Evolutionary conservation across 2,329 filamentous ascomycete species (phyloP), one percentile per base, ranked within the genome.

Genomic region (Aspergillus alliaceus): DNA sequence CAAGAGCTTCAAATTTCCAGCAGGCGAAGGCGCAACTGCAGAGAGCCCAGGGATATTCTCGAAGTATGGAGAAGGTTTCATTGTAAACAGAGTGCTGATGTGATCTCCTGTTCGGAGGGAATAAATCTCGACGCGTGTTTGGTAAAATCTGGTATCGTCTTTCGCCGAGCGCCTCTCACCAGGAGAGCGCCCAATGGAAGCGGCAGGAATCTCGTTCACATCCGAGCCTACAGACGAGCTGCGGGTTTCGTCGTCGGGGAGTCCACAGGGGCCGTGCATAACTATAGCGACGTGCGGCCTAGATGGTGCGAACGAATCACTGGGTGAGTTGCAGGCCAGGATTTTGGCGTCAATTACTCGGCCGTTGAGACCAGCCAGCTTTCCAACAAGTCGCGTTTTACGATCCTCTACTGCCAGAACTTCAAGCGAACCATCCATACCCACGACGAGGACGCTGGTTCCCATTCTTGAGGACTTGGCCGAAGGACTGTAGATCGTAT

Each of bases 41-140:
- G 87, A 76, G 6, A 73, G 85, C 81, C 75, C 88, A 86, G 64
- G 79, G 68, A 69, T 78, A 53, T 35, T 87, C 77, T 58, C 84
- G 77, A 66, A 82, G 80, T 66, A 90, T 74, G 47, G 85, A 77
- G 53, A 86, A 79, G 69, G 85, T 80, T 50, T 90, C 84, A 88
- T 86, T 65, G 87, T 84, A 59, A 96, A 87, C 8, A 98, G 79
- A 0, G 90, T 89, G 25, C 87, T 84, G 54, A 97, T 76, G 54
- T 85, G 84, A 59, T 84, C 82, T 65, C 87, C 87, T n/a, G 87
- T 90, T 64, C 84, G 86, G 58, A 98, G 78, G 1, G 93, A 97
- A 73, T 93, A 96, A 0, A 98, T 80, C 65, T 97, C 91, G 6
- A 96, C 91, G 0, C 89, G 88, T 0, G 93, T 97, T 73, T 96